Evolutionary conservation across 2,329 filamentous ascomycete genomes (phyloP).

Genomic region (Hortaea werneckii): DNA sequence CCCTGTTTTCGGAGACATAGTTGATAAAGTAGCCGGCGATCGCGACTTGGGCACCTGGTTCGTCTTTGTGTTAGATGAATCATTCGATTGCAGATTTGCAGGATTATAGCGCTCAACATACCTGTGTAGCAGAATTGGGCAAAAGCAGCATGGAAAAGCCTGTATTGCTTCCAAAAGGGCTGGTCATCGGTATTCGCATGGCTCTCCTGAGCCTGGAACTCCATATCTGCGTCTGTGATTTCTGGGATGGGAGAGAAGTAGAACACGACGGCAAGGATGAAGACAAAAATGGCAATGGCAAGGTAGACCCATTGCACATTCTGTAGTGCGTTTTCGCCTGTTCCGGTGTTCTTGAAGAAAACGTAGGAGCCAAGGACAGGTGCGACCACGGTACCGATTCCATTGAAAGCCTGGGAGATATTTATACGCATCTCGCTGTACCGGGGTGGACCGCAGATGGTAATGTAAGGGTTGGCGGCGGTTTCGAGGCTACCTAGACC

Average conservation of each 20-base stretch:
- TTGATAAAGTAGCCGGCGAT: conserved; percentile 56
- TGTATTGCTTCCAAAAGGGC: conserved; percentile 52
- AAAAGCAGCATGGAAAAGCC: conserved; percentile 63
- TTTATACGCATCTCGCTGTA: conserved; percentile 51
- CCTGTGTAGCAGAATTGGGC: conserved; percentile 72
- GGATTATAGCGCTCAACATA: too few relatives aligned
- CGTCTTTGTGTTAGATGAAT: too few relatives aligned
- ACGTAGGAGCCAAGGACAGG: conserved; percentile 51
- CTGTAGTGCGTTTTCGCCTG: conserved; percentile 39
- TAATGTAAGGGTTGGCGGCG: conserved; percentile 45
- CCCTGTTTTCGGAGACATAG: conserved; percentile 46
- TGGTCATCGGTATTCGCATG: conserved; percentile 29
- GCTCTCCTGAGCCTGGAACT: conserved; percentile 34
- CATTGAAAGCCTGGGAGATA: conserved; percentile 49
- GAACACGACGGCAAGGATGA: conserved; percentile 47
- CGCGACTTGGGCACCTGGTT: conserved; percentile 19
- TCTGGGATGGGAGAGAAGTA: conserved; percentile 46
- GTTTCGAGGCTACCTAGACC: conserved; percentile 48
- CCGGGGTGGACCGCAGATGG: conserved; percentile 48
- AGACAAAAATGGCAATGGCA: conserved; percentile 51
- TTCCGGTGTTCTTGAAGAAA: conserved; percentile 48
- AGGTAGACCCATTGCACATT: conserved; percentile 58
- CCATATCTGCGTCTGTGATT: conserved; percentile 55
- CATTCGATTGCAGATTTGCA: too few relatives aligned
- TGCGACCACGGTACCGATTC: conserved; percentile 47